These are phyloP conservation scores for Herpetospermum pedunculosum DNA, from an alignment of 306 rosid genomes.

Conservation along the genomic window DNA sequence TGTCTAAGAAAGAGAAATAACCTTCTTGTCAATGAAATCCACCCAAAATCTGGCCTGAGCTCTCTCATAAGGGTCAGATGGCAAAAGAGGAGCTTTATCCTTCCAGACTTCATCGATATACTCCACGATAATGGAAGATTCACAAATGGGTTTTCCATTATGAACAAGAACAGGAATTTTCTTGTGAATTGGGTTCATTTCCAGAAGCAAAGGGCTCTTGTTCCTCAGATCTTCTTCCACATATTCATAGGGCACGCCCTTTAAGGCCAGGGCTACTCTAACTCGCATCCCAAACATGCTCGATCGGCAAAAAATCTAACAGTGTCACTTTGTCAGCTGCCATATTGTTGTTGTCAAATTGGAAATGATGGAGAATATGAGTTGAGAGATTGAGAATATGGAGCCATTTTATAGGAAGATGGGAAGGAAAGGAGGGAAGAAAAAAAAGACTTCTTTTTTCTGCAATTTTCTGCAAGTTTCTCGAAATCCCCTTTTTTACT, in stretches of 20 bases:
- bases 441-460: too few relatives aligned
- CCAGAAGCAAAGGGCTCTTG: conserved; percentile 36
- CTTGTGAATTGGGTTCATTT: conserved; percentile 43
- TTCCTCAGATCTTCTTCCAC: conserved; percentile 24
- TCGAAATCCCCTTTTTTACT: too few relatives aligned
- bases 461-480: too few relatives aligned
- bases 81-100: conserved; percentile 12
- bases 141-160: conserved; percentile 35
- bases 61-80: conserved; percentile 28
- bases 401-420: too few relatives aligned
- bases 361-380: too few relatives aligned
- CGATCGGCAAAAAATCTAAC: conserved; percentile 17
- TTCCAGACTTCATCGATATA: conserved; percentile 34
- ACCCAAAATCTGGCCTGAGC: conserved; percentile 34
- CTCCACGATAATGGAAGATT: conserved; percentile 26
- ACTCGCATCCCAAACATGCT: conserved; percentile 27
- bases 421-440: too few relatives aligned
- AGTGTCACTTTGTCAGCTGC: conserved; percentile 17
- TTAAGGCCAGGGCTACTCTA: conserved; percentile 23
- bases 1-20: too few relatives aligned
- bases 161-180: conserved; percentile 47
- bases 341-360: too few relatives aligned
- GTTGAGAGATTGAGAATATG: too few relatives aligned
- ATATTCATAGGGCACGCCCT: conserved; percentile 21
- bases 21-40: conserved; percentile 28